phyloP scores from a whole-genome alignment of 306 rosid genomes.

The Vicia villosa region DNA sequence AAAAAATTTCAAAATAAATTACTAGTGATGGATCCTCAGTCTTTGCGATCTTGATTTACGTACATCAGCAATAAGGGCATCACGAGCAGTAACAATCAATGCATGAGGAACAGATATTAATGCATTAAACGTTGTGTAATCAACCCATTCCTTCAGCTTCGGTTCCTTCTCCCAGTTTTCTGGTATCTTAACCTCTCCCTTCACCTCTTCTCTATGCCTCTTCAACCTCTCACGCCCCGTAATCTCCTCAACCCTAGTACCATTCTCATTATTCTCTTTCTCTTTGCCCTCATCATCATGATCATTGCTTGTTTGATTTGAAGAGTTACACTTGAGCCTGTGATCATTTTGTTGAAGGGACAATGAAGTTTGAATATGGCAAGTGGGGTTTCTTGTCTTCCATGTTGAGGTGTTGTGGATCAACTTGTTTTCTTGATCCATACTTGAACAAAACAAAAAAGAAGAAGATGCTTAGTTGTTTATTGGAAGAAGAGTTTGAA shows the following conservation, averaged over 20 bases:
- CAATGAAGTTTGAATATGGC: slow-evolving; percentile 9
- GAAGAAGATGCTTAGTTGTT: background rate
- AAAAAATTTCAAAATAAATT: background rate
- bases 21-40: slow-evolving; percentile 46
- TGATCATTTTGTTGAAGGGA: slow-evolving; percentile 37
- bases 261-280: background rate
- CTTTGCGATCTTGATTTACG: slow-evolving; percentile 44
- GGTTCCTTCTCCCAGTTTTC: slow-evolving; percentile 68
- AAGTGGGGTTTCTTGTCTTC: slow-evolving; percentile 14
- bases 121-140: slow-evolving; percentile 56
- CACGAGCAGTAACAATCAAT: slow-evolving; percentile 59
- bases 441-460: background rate
- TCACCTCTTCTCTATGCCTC: slow-evolving; percentile 62
- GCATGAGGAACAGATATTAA: slow-evolving; percentile 47
- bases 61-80: slow-evolving; percentile 58
- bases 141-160: slow-evolving; percentile 60
- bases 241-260: slow-evolving; percentile 13
- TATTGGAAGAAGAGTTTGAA: slow-evolving; percentile 20
- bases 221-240: slow-evolving; percentile 59
- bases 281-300: background rate
- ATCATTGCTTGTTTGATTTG: background rate
- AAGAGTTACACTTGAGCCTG: slow-evolving; percentile 16
- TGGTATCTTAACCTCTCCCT: slow-evolving; percentile 53
- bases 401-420: slow-evolving; percentile 4
- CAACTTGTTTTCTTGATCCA: slow-evolving; percentile 36